Evolutionary conservation across 208 protist species (phyloP).

Genomic region (Crithidia thermophila): DNA sequence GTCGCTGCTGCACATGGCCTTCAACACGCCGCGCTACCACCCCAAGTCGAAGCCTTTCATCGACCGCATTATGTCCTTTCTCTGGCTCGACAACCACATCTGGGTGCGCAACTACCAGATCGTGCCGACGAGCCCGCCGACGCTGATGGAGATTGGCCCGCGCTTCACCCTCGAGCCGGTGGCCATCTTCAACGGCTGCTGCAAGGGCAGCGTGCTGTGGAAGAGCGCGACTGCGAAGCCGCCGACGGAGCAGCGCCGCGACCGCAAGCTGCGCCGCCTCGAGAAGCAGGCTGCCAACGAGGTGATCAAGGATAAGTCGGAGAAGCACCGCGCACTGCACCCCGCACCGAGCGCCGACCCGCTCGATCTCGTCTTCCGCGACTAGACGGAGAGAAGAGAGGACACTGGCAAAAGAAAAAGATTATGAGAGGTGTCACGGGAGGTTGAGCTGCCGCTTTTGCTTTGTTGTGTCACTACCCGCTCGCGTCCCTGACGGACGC

Average conservation of each 20-base stretch:
- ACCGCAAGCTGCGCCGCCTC: conserved; percentile 71
- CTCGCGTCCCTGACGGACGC: too few species aligned
- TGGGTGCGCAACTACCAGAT: conserved; percentile 99
- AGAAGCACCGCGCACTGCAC: conserved; percentile 71
- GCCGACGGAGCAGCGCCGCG: conserved; percentile 81
- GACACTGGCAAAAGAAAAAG: too few species aligned
- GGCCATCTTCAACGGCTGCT: conserved; percentile 94
- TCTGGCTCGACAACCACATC: conserved; percentile 96
- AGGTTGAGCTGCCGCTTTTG: too few species aligned
- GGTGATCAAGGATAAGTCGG: conserved; percentile 59
- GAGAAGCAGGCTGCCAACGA: conserved; percentile 77
- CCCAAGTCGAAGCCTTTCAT: conserved; percentile 98
- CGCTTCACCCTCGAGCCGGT: conserved; percentile 96
- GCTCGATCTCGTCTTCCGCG: conserved; percentile 73
- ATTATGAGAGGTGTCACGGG: too few species aligned
- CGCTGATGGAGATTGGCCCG: conserved; percentile 97
- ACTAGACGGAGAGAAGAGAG: too few species aligned
- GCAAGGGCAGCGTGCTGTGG: conserved; percentile 95
- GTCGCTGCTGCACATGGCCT: conserved; percentile 96
- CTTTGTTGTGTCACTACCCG: too few species aligned
- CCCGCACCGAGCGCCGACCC: conserved; percentile 60
- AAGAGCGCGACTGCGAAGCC: conserved; percentile 77
- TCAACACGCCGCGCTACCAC: conserved; percentile 96
- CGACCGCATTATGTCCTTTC: conserved; percentile 98
- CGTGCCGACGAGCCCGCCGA: conserved; percentile 44